These are phyloP conservation scores for Rhodotorula sp. DNA, from an alignment of 1,284 basidiomycete genomes.

Conservation along the genomic window DNA sequence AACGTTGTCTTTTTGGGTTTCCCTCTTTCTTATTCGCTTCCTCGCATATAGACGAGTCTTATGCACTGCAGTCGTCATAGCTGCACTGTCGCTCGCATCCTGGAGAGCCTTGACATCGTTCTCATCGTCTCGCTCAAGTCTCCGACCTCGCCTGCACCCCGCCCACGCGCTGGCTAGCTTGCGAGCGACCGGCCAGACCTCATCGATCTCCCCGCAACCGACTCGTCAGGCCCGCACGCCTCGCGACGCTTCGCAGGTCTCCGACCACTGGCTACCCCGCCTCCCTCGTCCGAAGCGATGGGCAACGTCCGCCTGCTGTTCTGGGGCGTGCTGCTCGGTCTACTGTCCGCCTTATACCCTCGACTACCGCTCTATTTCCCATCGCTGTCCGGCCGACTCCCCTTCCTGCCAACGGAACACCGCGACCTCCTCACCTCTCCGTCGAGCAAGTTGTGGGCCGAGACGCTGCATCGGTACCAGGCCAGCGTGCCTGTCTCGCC, in stretches of 20 bases:
- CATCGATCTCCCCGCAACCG: too few relatives aligned
- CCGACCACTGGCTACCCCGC: neutral
- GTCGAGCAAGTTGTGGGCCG: constrained; percentile 16
- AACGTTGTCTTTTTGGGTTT: neutral
- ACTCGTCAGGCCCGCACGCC: too few relatives aligned
- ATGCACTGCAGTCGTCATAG: too few relatives aligned
- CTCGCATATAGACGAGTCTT: too few relatives aligned
- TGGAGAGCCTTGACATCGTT: too few relatives aligned
- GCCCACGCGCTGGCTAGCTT: too few relatives aligned
- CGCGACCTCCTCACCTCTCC: neutral
- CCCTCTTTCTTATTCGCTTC: too few relatives aligned
- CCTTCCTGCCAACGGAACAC: constrained; percentile 17
- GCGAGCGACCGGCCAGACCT: too few relatives aligned
- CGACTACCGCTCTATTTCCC: constrained; percentile 20
- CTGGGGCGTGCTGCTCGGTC: constrained; percentile 22
- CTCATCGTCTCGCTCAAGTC: too few relatives aligned
- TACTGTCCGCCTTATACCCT: constrained; percentile 23
- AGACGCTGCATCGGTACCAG: constrained; percentile 25
- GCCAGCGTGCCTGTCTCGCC: constrained; percentile 4
- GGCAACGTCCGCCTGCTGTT: constrained; percentile 22
- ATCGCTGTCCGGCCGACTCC: constrained; percentile 10
- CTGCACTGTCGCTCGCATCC: too few relatives aligned
- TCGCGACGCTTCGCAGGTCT: too few relatives aligned
- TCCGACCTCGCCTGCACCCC: too few relatives aligned
- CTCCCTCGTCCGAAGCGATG: neutral